These are phyloP conservation scores for Candida succiphila DNA, from an alignment of 805 yeast genomes.

Conservation along the genomic window DNA sequence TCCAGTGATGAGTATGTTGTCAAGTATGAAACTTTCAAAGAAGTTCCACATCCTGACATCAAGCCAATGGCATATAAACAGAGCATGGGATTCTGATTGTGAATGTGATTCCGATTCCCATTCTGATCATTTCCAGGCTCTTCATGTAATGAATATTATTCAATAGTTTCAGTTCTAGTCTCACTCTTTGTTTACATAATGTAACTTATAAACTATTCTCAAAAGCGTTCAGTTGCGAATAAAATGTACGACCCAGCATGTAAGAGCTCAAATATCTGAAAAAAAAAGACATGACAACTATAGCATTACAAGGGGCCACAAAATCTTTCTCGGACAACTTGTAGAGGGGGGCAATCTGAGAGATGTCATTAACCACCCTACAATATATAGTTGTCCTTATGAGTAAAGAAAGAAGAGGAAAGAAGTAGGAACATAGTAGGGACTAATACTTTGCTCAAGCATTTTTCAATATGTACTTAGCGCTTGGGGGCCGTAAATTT, in stretches of 20 bases:
- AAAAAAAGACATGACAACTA: background rate
- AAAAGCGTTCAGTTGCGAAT: too few relatives aligned
- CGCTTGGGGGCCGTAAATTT: too few relatives aligned
- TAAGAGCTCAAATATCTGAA: background rate
- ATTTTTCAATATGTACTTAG: too few relatives aligned
- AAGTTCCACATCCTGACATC: slow-evolving; percentile 83
- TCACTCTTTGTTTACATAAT: background rate
- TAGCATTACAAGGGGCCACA: background rate
- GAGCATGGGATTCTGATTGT: slow-evolving; percentile 31
- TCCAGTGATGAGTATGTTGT: slow-evolving; percentile 37
- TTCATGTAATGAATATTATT: too few relatives aligned
- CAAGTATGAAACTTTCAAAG: slow-evolving; percentile 54
- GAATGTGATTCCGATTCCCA: background rate
- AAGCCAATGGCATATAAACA: slow-evolving; percentile 89
- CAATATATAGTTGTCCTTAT: slow-evolving; percentile 27
- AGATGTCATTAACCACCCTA: slow-evolving; percentile 26
- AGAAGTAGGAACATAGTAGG: too few relatives aligned
- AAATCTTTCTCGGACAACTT: slow-evolving; percentile 22
- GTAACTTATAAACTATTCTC: too few relatives aligned
- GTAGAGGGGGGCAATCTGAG: slow-evolving; percentile 29
- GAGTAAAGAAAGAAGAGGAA: slow-evolving; percentile 18
- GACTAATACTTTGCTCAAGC: too few relatives aligned
- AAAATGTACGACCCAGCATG: background rate
- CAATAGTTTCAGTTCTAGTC: too few relatives aligned
- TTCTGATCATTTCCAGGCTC: background rate